These are phyloP conservation scores for Vigna nakashimae DNA, from an alignment of 306 rosid species.

Conservation along the genomic window DNA sequence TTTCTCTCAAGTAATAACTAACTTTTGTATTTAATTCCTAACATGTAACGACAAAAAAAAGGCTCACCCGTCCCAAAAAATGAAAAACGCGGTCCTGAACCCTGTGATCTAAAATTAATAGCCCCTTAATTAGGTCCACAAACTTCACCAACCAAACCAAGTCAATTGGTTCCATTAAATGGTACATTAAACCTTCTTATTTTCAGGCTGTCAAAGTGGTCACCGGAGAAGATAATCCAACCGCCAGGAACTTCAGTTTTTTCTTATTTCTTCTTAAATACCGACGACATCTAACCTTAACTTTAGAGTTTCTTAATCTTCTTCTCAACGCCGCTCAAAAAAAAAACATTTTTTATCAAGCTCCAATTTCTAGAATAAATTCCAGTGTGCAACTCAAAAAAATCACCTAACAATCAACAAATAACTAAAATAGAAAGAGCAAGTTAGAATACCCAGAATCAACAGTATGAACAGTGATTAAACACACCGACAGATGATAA, in stretches of 20 bases:
- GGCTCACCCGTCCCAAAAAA: constrained; percentile 27
- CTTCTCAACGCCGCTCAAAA: neutral
- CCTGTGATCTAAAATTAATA: constrained; percentile 38
- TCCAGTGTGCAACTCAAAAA: neutral
- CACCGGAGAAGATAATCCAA: constrained; percentile 25
- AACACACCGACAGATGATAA: neutral
- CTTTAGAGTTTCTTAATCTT: neutral
- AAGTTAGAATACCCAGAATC: neutral
- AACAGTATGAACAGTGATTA: neutral
- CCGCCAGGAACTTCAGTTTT: constrained; percentile 19
- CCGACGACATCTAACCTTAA: neutral
- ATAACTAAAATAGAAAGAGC: neutral
- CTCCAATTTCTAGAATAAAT: constrained; percentile 33
- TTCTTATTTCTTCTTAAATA: neutral
- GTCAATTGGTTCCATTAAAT: constrained; percentile 14
- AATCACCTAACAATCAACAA: constrained; percentile 3
- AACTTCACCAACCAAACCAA: constrained; percentile 39
- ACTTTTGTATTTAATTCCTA: neutral
- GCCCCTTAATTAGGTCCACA: constrained; percentile 27
- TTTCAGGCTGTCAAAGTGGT: constrained; percentile 29
- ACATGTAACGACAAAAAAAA: constrained; percentile 25
- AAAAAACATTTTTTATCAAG: neutral
- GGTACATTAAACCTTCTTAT: neutral
- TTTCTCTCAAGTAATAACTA: neutral
- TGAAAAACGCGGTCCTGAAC: constrained; percentile 20